Conservation (phyloP, 2,329 filamentous ascomycete species). For the Arthrobotrys pseudoclavata region DNA sequence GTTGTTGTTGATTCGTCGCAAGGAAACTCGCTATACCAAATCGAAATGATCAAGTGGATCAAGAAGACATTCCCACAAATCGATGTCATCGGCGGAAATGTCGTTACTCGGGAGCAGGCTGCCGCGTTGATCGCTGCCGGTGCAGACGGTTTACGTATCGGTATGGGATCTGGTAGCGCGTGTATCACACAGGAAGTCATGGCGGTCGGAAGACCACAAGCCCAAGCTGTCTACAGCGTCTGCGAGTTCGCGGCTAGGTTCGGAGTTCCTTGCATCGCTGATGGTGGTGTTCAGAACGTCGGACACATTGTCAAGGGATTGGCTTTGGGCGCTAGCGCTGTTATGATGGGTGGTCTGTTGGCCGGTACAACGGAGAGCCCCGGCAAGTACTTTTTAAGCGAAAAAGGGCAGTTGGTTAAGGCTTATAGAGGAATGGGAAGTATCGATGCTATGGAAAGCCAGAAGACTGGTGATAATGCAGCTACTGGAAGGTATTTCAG, state of each 20-base stretch:
- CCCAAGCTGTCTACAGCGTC: conserved; percentile 91
- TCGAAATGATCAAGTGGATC: conserved; percentile 97
- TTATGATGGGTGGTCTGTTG: conserved; percentile 99
- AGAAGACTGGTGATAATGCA: conserved; percentile 84
- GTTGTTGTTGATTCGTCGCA: conserved; percentile 96
- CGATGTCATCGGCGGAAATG: conserved; percentile 98
- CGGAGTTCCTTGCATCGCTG: conserved; percentile 96
- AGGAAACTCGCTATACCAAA: conserved; percentile 98
- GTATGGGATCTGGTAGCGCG: conserved; percentile 97
- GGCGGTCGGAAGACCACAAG: conserved; percentile 97
- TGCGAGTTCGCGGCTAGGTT: conserved; percentile 90
- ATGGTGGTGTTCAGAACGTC: conserved; percentile 97
- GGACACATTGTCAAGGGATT: conserved; percentile 99
- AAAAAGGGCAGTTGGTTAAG: conserved; percentile 98
- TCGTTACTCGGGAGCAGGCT: conserved; percentile 96
- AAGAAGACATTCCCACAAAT: conserved; percentile 87
- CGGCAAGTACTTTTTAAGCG: conserved; percentile 94
- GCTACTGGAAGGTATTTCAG: conserved; percentile 99
- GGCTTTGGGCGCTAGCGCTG: conserved; percentile 89
- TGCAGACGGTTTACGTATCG: conserved; percentile 95
- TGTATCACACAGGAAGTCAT: conserved; percentile 99
- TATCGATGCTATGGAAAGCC: conserved; percentile 94
- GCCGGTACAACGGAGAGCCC: conserved; percentile 98
- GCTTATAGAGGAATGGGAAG: conserved; percentile 99
- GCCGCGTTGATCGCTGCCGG: conserved; percentile 91